Conservation (phyloP, 805 yeast species). For the Brettanomyces anomalus region DNA sequence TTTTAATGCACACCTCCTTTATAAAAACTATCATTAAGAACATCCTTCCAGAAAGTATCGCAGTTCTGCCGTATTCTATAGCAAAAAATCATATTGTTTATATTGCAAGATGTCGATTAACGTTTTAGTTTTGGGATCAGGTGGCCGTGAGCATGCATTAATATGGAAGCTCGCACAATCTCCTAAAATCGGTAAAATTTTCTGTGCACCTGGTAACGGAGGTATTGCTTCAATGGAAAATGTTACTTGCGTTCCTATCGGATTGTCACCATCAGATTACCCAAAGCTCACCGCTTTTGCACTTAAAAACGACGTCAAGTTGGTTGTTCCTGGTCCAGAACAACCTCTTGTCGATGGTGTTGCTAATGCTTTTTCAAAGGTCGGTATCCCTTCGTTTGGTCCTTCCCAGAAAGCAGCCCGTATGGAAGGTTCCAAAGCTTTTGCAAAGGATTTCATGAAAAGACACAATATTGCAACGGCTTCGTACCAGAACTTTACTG, state of each 20-base stretch:
- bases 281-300: conserved; percentile 68
- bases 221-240: conserved; percentile 62
- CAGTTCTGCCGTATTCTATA: too few species aligned
- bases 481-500: conserved; percentile 70
- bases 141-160: conserved; percentile 98
- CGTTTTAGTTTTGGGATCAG: conserved; percentile 86
- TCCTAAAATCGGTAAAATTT: conserved; percentile 58
- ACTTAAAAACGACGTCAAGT: conserved; percentile 46
- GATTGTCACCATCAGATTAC: conserved; percentile 60
- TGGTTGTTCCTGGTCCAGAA: conserved; percentile 98
- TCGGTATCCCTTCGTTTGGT: conserved; percentile 94
- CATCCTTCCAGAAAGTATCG: too few species aligned
- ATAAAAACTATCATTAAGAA: too few species aligned
- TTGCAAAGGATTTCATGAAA: conserved; percentile 89
- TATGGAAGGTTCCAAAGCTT: conserved; percentile 96
- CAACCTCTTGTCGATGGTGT: conserved; percentile 97
- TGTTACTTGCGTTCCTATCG: conserved; percentile 63
- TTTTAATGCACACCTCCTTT: too few species aligned
- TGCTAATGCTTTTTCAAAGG: conserved; percentile 56
- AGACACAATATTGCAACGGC: conserved; percentile 94
- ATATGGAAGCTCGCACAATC: conserved; percentile 88
- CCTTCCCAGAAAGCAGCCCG: conserved; percentile 86
- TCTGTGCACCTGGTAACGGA: conserved; percentile 96
- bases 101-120: conserved; percentile 25
- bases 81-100: too few species aligned